Conservation (phyloP, 257 asterid genomes). For the Rubia yunnanensis region DNA sequence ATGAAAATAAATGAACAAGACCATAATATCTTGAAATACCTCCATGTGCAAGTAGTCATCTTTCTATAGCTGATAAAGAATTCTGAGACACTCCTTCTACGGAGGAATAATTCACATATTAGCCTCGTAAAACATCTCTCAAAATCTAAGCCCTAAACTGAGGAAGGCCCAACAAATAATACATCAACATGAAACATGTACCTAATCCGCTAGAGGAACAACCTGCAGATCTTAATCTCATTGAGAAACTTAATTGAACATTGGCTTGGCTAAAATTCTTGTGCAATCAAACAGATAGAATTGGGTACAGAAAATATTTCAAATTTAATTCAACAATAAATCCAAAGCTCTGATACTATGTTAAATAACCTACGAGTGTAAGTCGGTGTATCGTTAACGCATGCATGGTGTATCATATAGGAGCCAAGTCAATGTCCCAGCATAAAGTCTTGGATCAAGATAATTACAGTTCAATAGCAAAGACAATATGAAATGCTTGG, state of each 20-base stretch:
- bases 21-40: slow-evolving; percentile 29
- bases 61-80: slow-evolving; percentile 74
- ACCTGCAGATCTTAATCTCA: background rate
- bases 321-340: too few relatives aligned
- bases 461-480: background rate
- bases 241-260: background rate
- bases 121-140: background rate
- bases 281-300: too few relatives aligned
- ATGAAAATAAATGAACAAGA: slow-evolving; percentile 4
- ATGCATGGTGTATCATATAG: background rate
- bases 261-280: background rate
- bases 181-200: background rate
- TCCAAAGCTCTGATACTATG: background rate
- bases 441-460: background rate
- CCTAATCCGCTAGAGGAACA: too few relatives aligned
- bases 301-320: background rate
- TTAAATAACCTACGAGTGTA: too few relatives aligned
- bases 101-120: background rate
- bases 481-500: background rate
- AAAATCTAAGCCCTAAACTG: background rate
- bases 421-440: background rate
- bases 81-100: slow-evolving; percentile 60
- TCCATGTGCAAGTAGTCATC: slow-evolving; percentile 71
- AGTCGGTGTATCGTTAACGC: background rate
- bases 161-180: too few relatives aligned